Base-by-base conservation (phyloP, 1,284 basidiomycete genomes). In the Leccinum huronense region DNA sequence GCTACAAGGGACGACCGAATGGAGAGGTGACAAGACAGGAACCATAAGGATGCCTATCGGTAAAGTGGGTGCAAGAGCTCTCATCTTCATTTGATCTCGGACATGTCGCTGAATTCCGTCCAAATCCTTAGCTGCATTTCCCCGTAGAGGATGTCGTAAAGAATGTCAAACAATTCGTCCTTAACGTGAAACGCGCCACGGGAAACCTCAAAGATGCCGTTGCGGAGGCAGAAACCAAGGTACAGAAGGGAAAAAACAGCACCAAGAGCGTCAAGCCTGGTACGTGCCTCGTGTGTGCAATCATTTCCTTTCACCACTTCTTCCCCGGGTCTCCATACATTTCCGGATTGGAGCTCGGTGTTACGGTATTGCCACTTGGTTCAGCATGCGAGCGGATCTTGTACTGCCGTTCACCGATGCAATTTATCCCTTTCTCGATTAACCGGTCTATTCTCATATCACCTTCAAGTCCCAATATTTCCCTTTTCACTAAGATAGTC, bases 21-120 rank as follows among this genome's bases (percentile, higher is more conserved):
- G 96, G 95, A 92, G 89, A 76, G 93, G 94, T 11, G 95, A 98
- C 79, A 90, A 91, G 74, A 79, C 84, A 36, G 96, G 96, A 14
- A 89, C 90, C 31, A 94, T 98, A 63, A 86, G 93, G 58, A 85
- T 90, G 65, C 85, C 93, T 30, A 87, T 94, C 72, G 90, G 84
- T 19, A 86, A 84, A 76, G 91, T 87, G 67, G 68, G 77, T 70
- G 57, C 13, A 54, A 23, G 42, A 33, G 34, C 34, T 62, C 10
- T 70, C 6, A 13, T 40, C 1, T 48, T 3, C 33, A 30, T 45
- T 56, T 27, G 13, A 59, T 62, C 59, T 40, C 57, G 36, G 40
- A 57, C 53, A 14, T 57, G 33, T 23, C n/a, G 38, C 13, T 63
- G 68, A 13, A 71, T 60, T 23, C 53, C 23, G 38, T 63, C 31